Base-by-base conservation (phyloP, 2,329 filamentous ascomycete species). In the Elsinoe ampelina region DNA sequence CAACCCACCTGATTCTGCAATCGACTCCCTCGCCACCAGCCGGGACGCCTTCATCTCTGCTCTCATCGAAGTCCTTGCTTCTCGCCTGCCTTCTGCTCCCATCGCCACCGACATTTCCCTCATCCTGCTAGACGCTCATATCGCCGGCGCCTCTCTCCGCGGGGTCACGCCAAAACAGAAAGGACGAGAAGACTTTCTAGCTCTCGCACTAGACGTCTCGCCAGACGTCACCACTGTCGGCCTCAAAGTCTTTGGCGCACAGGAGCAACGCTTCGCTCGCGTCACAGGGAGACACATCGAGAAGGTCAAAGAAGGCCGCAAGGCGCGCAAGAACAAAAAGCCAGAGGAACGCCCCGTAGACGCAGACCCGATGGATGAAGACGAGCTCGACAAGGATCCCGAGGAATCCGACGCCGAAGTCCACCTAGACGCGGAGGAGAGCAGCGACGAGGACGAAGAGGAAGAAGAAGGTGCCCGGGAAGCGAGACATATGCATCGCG, bases 71-170 rank as follows among this genome's bases (percentile, higher is more conserved):
- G 22, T 34, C 36, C 41, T 56, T 2, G 73, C 74, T 54, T 65
- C 70, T 1, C 73, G 80, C 11, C 66, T 64, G 48, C 54, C 66
- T 1, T 60, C 55, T 10, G 91, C 97, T 63, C 83, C 89, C 54
- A 76, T 96, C 42, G 84, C 89, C 41, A 77, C 93, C 36, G 81
- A 84, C 52, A 83, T 90, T 2, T 85, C 87, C 0, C 84, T 88
- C 51, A 84, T 82, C 47, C 76, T 95, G 6, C 84, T 95, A 57
- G 93, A 98, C 63, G 73, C 95, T 5, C 86, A 91, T 70, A 84
- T 86, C 19, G 77, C 90, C 8, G 92, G 95, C 66, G 83, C 85
- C 45, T 85, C 84, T 4, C 76, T 96, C 56, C 65, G 61, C 19
- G 65, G 55, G 47, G 62, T 62, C 63, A 67, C 61, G 50, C 65